These are phyloP conservation scores for Falciphora oryzae DNA, from an alignment of 2,329 filamentous ascomycete genomes.

Conservation along the genomic window DNA sequence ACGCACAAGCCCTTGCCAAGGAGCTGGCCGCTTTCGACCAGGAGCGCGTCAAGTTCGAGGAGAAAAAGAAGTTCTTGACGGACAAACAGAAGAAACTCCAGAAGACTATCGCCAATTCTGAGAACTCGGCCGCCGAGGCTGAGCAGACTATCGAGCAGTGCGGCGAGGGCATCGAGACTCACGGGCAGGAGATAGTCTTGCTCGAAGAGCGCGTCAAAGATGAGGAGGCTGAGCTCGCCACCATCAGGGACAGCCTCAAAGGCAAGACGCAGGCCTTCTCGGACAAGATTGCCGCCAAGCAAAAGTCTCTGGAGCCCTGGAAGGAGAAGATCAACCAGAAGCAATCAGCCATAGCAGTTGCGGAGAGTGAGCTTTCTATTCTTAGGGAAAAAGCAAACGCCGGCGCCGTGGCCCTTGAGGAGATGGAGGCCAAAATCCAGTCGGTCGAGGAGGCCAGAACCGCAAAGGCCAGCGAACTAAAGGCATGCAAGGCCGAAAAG, in stretches of 20 bases:
- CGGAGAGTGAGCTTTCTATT: conserved; percentile 90
- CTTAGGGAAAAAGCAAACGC: conserved; percentile 84
- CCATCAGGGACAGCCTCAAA: conserved; percentile 82
- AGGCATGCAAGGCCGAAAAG: conserved; percentile 69
- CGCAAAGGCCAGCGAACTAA: conserved; percentile 67
- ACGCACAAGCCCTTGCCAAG: conserved; percentile 71
- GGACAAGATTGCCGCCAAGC: conserved; percentile 84
- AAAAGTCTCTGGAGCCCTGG: conserved; percentile 94
- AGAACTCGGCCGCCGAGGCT: conserved; percentile 67
- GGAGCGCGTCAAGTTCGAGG: conserved; percentile 93
- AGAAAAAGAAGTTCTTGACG: conserved; percentile 90
- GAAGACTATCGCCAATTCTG: conserved; percentile 74
- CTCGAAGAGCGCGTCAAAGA: conserved; percentile 70
- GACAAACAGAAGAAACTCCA: conserved; percentile 94
- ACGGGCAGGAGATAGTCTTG: conserved; percentile 64
- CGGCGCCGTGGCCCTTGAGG: conserved; percentile 75
- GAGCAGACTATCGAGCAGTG: conserved; percentile 74
- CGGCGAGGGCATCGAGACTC: conserved; percentile 69
- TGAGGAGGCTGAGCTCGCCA: conserved; percentile 76
- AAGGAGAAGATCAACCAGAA: conserved; percentile 96
- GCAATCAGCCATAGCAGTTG: conserved; percentile 87
- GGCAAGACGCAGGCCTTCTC: conserved; percentile 95
- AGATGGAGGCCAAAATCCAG: conserved; percentile 73
- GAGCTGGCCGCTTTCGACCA: conserved; percentile 93
- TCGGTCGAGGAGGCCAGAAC: conserved; percentile 65